These are phyloP conservation scores for Simplicillium aogashimaense DNA, from an alignment of 2,329 filamentous ascomycete genomes.

Conservation along the genomic window DNA sequence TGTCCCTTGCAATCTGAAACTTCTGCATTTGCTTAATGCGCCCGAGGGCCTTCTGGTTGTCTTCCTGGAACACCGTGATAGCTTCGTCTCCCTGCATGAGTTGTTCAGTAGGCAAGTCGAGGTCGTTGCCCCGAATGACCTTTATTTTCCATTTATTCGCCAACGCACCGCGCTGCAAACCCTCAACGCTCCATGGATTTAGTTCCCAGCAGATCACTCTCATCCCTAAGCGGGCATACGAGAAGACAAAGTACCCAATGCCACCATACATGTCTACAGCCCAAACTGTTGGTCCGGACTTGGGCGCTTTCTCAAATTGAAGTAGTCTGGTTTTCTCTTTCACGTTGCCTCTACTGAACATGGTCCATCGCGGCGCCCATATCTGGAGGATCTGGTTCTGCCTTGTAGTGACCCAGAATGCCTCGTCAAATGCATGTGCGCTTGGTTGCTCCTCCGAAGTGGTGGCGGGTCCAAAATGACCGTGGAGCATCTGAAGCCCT, in stretches of 20 bases:
- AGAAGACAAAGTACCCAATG: constrained; percentile 90
- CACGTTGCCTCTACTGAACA: constrained; percentile 89
- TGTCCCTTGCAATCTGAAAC: constrained; percentile 21
- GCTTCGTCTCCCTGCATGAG: constrained; percentile 33
- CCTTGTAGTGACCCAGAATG: constrained; percentile 70
- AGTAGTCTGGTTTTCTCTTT: constrained; percentile 77
- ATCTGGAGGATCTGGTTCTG: constrained; percentile 75
- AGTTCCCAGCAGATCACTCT: constrained; percentile 81
- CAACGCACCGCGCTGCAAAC: constrained; percentile 62
- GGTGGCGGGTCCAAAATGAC: constrained; percentile 57
- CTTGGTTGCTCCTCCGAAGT: constrained; percentile 17
- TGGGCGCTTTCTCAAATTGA: constrained; percentile 26
- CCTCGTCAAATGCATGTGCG: constrained; percentile 46
- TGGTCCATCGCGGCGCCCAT: constrained; percentile 85
- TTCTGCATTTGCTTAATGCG: constrained; percentile 27
- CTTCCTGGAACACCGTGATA: constrained; percentile 60
- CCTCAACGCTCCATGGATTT: constrained; percentile 82
- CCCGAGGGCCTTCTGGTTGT: constrained; percentile 46
- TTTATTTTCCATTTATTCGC: constrained; percentile 57
- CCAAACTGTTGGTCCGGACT: constrained; percentile 25
- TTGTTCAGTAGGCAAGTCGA: constrained; percentile 25
- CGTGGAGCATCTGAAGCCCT: constrained; percentile 59
- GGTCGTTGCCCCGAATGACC: constrained; percentile 35
- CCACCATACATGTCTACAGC: constrained; percentile 83
- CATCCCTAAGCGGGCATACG: constrained; percentile 63